Evolutionary conservation across 1,284 basidiomycete genomes (phyloP).

Genomic region (Fomitopsis pinicola): DNA sequence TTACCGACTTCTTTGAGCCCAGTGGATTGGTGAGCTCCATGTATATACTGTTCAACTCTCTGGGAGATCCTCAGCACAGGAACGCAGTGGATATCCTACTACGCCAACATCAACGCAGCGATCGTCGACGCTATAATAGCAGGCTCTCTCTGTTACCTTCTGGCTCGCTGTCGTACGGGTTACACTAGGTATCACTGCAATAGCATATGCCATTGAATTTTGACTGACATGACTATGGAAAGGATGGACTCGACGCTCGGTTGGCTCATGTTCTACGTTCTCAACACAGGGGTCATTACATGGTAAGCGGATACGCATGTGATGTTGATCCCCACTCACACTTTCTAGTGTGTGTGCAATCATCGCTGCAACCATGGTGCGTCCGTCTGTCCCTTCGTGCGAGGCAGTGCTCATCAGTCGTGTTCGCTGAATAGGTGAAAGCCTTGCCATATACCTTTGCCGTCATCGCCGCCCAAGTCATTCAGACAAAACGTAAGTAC

Average conservation of each 20-base stretch:
- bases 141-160: conserved; percentile 17
- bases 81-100: conserved; percentile 16
- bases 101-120: conserved; percentile 13
- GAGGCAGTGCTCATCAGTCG: not conserved
- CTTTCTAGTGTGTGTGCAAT: not conserved
- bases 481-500: conserved; percentile 24
- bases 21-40: not conserved
- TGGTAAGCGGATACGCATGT: conserved; percentile 7
- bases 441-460: conserved; percentile 21
- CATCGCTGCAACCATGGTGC: not conserved
- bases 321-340: not conserved
- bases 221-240: not conserved
- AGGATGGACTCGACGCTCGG: conserved; percentile 16
- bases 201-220: not conserved
- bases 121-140: conserved; percentile 17
- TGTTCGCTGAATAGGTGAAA: conserved; percentile 12
- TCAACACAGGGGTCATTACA: conserved; percentile 19
- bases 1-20: not conserved
- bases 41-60: too few relatives aligned
- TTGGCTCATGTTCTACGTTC: conserved; percentile 16
- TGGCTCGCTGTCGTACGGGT: conserved; percentile 15
- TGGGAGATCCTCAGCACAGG: too few relatives aligned
- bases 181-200: conserved; percentile 7
- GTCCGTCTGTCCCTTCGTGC: not conserved
- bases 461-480: conserved; percentile 21